Evolutionary conservation across 352 stramenopile species (phyloP), one percentile per base, ranked within the genome.

Genomic region (Phytophthora colocasiae): DNA sequence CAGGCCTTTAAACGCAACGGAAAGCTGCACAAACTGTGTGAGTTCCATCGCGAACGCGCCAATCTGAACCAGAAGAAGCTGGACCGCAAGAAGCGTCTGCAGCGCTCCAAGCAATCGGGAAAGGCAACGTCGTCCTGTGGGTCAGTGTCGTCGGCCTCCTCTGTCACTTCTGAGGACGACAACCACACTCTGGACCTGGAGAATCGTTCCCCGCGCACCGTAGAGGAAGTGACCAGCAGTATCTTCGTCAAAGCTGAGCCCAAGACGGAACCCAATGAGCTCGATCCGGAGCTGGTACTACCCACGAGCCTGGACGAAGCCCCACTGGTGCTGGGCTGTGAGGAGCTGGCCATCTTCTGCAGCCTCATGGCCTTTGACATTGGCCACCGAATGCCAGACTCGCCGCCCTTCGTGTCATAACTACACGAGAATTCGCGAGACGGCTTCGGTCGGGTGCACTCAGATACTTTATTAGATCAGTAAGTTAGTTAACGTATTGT

Each of bases 51-150:
- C 67, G 83, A 91, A 63, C 89, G 90, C 58, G 83, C 83, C 59
- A 94, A 94, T 72, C 71, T 88, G 54, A 94, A 92, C 72, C 86
- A 94, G 63, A 92, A 92, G 73, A 94, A 94, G 63, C 73, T 94
- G 51, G 86, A 94, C 67, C 83, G 83, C 61, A 94, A 94, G 81
- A 94, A 94, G 77, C 83, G 85, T 7, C 45, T 91, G 55, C 69
- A 87, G 60, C 83, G 83, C 22, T 70, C 69, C 26, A 66, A 65
- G 32, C 15, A 41, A 31, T 24, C 44, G 17, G 15, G 49, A 3
- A 24, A 40, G 40, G 44, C 52, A 27, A 67, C 55, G 36, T 77
- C 79, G 26, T 70, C 80, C 14, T 90, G 77, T 63, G 73, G 70
- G 24, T 61, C 62, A 34, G 49, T 77, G 34, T 75, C 77, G 26